phyloP scores from a whole-genome alignment of 352 stramenopile genomes.

The Pythium rishiriense region DNA sequence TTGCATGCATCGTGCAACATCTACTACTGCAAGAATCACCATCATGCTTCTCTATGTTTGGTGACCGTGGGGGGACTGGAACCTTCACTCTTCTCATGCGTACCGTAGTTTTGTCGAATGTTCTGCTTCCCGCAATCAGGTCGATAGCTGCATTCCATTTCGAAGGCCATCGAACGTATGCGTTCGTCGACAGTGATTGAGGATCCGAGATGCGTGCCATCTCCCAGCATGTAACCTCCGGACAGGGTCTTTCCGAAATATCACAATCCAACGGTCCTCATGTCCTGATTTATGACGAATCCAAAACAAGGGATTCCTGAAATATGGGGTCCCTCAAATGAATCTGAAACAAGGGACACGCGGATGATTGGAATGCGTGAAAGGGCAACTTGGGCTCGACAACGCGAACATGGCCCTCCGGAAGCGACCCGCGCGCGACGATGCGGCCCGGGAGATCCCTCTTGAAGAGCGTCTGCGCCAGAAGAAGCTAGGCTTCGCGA shows the following conservation, averaged over 20 bases:
- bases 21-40: neutral
- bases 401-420: constrained; percentile 18
- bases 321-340: neutral
- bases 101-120: constrained; percentile 4
- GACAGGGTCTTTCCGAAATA: constrained; percentile 1
- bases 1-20: neutral
- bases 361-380: constrained; percentile 28
- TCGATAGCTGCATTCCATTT: constrained; percentile 6
- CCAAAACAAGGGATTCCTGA: neutral
- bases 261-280: neutral
- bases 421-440: constrained; percentile 11
- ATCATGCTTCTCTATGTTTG: neutral
- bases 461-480: constrained; percentile 74
- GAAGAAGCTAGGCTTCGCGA: constrained; percentile 76
- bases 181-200: neutral
- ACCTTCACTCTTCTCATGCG: constrained; percentile 3
- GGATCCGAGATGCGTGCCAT: neutral
- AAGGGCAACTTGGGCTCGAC: constrained; percentile 7
- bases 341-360: constrained; percentile 15
- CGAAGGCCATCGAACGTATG: neutral
- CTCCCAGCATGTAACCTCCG: neutral
- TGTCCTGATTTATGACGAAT: neutral
- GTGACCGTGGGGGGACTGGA: neutral
- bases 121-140: neutral
- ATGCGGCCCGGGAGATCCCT: constrained; percentile 57